Evolutionary conservation across 345 rosid species (phyloP), one percentile per base, ranked within the genome.

Genomic region (Gossypium australe): DNA sequence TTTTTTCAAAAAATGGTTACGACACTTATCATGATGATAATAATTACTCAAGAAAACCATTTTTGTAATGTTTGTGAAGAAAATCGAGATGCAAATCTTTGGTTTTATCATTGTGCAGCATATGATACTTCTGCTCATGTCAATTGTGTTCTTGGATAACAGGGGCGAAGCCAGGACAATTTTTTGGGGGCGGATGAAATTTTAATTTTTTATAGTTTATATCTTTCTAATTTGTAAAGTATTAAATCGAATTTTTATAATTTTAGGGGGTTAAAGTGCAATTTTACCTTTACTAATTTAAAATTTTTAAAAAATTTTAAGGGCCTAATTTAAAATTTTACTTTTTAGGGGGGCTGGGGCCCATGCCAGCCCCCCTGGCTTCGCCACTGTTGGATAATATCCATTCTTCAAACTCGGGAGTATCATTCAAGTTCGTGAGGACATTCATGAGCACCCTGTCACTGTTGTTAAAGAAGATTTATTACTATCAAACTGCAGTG

Each of bases 401-500:
- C 47, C 7, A 8, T 38, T 16, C 18, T 0, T 38, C 67, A 38
- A 63, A 9, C 12, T 17, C 0, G 47, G 48, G 47, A 6, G 13
- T 17, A 4, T 17, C 7, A 0, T 53, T 6, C 1, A 64, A 17
- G 0, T 3, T 5, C 20, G 0, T 5, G 0, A 14, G 0, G 2
- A 17, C 1, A 0, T 3, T 53, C 57, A 17, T 17, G 20, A 16
- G 2, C 57, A 53, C 4, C 48, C 68, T 1, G 2, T 63, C 68
- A 41, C 25, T 3, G 3, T 38, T 38, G 68, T 38, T 5, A 17
- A 38, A 22, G 14, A 63, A 63, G 3, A 63, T 17, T 0, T 38
- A 38, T 63, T 17, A 63, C 68, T 20, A 63, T 13, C 68, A 3
- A 0, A 63, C 0, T 38, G 49, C 8, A 1, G 2, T 3, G 2